Evolutionary conservation across 805 yeast genomes (phyloP).

Genomic region (Torulaspora gathmanii): DNA sequence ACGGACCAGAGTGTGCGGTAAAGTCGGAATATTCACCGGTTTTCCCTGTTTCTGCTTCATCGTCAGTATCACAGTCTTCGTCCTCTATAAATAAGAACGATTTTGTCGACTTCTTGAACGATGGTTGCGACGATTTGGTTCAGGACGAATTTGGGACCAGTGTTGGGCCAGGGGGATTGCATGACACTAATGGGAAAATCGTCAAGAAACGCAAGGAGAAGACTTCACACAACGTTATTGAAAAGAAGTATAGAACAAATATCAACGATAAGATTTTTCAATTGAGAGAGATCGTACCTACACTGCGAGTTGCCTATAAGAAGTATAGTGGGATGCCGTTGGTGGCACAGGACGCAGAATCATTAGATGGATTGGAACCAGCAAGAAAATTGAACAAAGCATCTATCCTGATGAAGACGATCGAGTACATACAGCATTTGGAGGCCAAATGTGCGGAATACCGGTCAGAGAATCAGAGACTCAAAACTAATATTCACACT

Average conservation of each 20-base stretch:
- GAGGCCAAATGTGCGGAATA: slow-evolving; percentile 55
- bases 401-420: slow-evolving; percentile 66
- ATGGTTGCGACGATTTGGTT: slow-evolving; percentile 11
- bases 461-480: slow-evolving; percentile 43
- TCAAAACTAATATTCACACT: slow-evolving; percentile 27
- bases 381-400: slow-evolving; percentile 77
- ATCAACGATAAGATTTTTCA: slow-evolving; percentile 63
- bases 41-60: neutral
- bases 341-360: slow-evolving; percentile 53
- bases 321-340: slow-evolving; percentile 45
- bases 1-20: slow-evolving; percentile 4
- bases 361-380: slow-evolving; percentile 69
- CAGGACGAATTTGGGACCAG: slow-evolving; percentile 12
- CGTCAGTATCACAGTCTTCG: neutral
- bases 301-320: slow-evolving; percentile 47
- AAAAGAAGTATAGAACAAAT: slow-evolving; percentile 65
- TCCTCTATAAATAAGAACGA: neutral
- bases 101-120: slow-evolving; percentile 2
- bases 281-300: slow-evolving; percentile 62
- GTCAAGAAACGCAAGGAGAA: slow-evolving; percentile 43
- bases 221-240: slow-evolving; percentile 65
- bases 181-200: slow-evolving; percentile 11
- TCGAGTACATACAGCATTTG: slow-evolving; percentile 71
- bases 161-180: slow-evolving; percentile 3
- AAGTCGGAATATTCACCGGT: slow-evolving; percentile 8